Base-by-base conservation (phyloP, 2,329 filamentous ascomycete genomes). In the Cordyceps farinosa region DNA sequence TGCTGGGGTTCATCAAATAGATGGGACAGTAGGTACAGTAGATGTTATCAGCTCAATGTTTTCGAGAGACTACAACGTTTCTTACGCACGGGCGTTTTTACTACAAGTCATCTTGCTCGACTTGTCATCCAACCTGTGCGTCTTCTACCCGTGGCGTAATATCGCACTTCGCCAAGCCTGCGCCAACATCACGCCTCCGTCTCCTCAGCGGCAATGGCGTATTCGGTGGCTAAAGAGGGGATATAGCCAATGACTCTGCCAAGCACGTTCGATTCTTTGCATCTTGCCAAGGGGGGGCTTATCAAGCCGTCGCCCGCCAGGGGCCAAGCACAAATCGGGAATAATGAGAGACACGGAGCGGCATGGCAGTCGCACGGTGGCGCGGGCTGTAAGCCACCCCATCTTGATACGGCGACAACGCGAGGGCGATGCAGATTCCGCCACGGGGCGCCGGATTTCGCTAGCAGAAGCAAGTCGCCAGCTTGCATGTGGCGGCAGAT, bases 341-440 rank as follows among this genome's bases (percentile, higher is more conserved):
- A 44, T 55, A 55, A 45, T 54, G 13, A 5, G 32, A 15, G 32
- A 22, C 34, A 27, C 17, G 13, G 51, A 53, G 17, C 22, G 22
- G 51, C 36, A 5, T 51, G 30, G 40, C 9, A 5, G 27, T 55
- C 8, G 29, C 38, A 22, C 15, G 40, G n/a, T 36, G 36, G 40
- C 36, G n/a, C 30, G 42, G 29, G 29, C 42, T 36, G 40, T 57
- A 29, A 57, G 54, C 54, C 54, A 48, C 42, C 42, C 44, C 10
- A 48, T 48, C 54, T 57, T 42, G 42, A 57, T 57, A 8, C 30
- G 32, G 54, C 29, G 13, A 36, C 54, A 57, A 57, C 54, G 54
- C 54, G 54, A 57, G 54, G n/a, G 27, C 27, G 42, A 42, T 13
- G 1, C n/a, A 15, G 42, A 47, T 57, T 57, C 54, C 54, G 54